A percentile compares a stretch with the other conserved stretches of the same genome.
Conservation (phyloP, 1,284 basidiomycete genomes). For the Hortiboletus rubellus region DNA sequence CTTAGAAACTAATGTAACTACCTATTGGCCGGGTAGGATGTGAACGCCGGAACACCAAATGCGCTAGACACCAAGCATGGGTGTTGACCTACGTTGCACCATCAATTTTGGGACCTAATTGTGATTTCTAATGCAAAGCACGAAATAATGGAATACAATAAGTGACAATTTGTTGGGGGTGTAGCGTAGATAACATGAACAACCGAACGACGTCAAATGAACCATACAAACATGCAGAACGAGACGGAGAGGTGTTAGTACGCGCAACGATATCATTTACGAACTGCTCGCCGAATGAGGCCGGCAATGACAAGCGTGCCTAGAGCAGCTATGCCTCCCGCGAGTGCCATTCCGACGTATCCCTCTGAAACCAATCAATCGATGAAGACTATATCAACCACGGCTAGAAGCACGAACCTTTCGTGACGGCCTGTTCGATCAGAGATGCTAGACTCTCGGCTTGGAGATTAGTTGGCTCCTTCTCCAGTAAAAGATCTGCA, state of each 20-base stretch:
- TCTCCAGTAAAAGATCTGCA: slow-evolving; percentile 83
- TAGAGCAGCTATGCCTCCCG: slow-evolving; percentile 86
- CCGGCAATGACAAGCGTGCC: slow-evolving; percentile 82
- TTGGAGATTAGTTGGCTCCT: slow-evolving; percentile 94
- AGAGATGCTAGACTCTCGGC: slow-evolving; percentile 83
- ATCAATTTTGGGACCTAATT: slow-evolving; percentile 19
- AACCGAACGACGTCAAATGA: slow-evolving; percentile 7
- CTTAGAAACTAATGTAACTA: slow-evolving; percentile 37
- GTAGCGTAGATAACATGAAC: slow-evolving; percentile 9
- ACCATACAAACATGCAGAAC: slow-evolving; percentile 16
- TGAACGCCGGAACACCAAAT: neutral
- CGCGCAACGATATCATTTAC: slow-evolving; percentile 50
- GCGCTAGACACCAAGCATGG: neutral
- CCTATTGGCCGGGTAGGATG: slow-evolving; percentile 6
- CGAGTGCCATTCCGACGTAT: slow-evolving; percentile 93
- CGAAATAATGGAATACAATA: slow-evolving; percentile 33
- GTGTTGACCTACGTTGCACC: neutral
- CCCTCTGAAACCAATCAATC: slow-evolving; percentile 58
- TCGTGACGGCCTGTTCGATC: slow-evolving; percentile 86
- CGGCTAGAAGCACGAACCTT: slow-evolving; percentile 53
- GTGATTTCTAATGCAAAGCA: slow-evolving; percentile 7
- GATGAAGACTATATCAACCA: neutral
- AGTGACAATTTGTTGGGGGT: slow-evolving; percentile 15
- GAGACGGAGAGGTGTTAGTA: slow-evolving; percentile 14
- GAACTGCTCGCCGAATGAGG: slow-evolving; percentile 81